Conservation (phyloP, 768 basidiomycete species). For the Tricholoma flavovirens region DNA sequence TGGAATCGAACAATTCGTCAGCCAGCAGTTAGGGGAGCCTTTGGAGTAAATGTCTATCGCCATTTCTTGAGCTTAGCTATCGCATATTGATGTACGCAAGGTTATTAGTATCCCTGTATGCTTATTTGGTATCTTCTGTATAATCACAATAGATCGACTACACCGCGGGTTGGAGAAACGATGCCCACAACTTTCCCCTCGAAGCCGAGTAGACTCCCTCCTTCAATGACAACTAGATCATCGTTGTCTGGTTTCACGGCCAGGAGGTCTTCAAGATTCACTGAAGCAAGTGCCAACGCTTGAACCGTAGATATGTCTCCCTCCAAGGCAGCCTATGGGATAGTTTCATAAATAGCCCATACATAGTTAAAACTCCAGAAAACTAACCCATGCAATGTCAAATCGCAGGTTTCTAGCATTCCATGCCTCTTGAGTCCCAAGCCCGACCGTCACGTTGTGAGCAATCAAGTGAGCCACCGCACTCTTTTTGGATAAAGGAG, state of each 20-base stretch:
- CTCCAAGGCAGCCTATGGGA: conserved; percentile 37
- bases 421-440: conserved; percentile 64
- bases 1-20: conserved; percentile 54
- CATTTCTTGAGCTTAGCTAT: background rate
- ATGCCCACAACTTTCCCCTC: conserved; percentile 46
- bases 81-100: conserved; percentile 1
- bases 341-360: background rate
- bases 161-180: conserved; percentile 40
- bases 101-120: conserved; percentile 1
- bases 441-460: conserved; percentile 66
- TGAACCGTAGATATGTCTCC: conserved; percentile 36
- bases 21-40: conserved; percentile 21
- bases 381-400: conserved; percentile 73
- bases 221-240: conserved; percentile 55
- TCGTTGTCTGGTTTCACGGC: conserved; percentile 30
- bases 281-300: conserved; percentile 41
- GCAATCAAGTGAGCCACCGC: conserved; percentile 56
- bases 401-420: conserved; percentile 74
- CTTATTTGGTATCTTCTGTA: background rate
- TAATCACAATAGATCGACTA: conserved; percentile 15
- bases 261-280: conserved; percentile 37
- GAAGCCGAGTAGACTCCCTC: conserved; percentile 47
- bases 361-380: background rate
- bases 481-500: conserved; percentile 54
- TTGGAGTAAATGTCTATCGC: background rate